Conservation (phyloP, 1,139 yeast genomes). For the Hyphopichia burtonii region DNA sequence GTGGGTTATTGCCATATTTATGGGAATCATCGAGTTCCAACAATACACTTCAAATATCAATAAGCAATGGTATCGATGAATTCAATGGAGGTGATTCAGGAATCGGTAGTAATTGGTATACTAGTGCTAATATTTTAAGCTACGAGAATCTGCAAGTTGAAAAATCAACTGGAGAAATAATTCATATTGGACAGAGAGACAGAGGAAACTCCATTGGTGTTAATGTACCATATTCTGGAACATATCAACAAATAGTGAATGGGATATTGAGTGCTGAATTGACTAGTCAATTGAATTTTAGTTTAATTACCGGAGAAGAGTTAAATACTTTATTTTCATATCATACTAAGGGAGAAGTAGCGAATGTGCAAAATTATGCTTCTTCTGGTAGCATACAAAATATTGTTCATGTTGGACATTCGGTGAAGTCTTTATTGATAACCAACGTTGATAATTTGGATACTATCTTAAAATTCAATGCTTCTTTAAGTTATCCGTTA, state of each 20-base stretch:
- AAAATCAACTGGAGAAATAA: slow-evolving; percentile 31
- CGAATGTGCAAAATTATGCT: slow-evolving; percentile 32
- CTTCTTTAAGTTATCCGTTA: slow-evolving; percentile 22
- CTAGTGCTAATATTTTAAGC: slow-evolving; percentile 51
- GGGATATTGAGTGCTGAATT: slow-evolving; percentile 28
- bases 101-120: slow-evolving; percentile 58
- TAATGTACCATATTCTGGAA: slow-evolving; percentile 26
- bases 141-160: slow-evolving; percentile 46
- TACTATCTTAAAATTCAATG: slow-evolving; percentile 15
- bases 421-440: slow-evolving; percentile 13
- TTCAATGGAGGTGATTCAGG: slow-evolving; percentile 13
- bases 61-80: slow-evolving; percentile 51
- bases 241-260: slow-evolving; percentile 27
- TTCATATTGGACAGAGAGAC: slow-evolving; percentile 2
- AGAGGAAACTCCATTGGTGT: slow-evolving; percentile 15
- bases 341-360: slow-evolving; percentile 25
- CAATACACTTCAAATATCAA: slow-evolving; percentile 30
- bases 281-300: slow-evolving; percentile 29
- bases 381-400: slow-evolving; percentile 30
- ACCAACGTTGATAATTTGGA: background rate
- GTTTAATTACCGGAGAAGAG: slow-evolving; percentile 32
- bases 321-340: slow-evolving; percentile 26
- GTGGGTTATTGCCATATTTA: slow-evolving; percentile 16
- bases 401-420: slow-evolving; percentile 27
- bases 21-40: slow-evolving; percentile 9